phyloP scores from a whole-genome alignment of 2,329 filamentous ascomycete species.

The Aspergillus sp. region DNA sequence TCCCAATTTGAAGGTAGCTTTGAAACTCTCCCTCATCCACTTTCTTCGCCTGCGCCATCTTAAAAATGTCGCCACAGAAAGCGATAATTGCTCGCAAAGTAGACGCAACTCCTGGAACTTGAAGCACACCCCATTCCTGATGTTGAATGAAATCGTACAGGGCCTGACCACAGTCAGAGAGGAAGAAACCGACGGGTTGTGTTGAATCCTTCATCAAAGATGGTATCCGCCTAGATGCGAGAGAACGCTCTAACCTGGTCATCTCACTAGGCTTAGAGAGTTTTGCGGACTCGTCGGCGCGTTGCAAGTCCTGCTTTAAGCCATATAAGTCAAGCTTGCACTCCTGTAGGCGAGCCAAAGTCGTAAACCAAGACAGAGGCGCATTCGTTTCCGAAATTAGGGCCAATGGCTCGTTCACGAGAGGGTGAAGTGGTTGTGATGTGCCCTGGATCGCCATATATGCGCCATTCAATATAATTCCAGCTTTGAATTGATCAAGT shows the following conservation, averaged over 20 bases:
- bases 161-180: conserved; percentile 30
- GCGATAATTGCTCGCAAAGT: conserved; percentile 26
- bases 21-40: conserved; percentile 49
- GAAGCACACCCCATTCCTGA: conserved; percentile 19
- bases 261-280: conserved; percentile 35
- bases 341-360: conserved; percentile 30
- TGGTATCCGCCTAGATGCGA: conserved; percentile 33
- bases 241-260: conserved; percentile 34
- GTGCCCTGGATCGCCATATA: conserved; percentile 18
- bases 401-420: conserved; percentile 33
- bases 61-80: conserved; percentile 45
- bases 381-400: conserved; percentile 18
- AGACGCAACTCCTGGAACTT: conserved; percentile 16
- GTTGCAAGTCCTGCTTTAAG: conserved; percentile 25
- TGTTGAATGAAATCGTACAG: conserved; percentile 28
- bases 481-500: conserved; percentile 12
- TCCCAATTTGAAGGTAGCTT: conserved; percentile 43
- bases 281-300: conserved; percentile 24
- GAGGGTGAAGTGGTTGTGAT: conserved; percentile 30
- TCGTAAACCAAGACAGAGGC: conserved; percentile 15
- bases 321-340: conserved; percentile 29
- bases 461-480: conserved; percentile 18
- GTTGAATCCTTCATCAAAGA: conserved; percentile 36
- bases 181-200: conserved; percentile 31
- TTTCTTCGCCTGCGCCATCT: conserved; percentile 31